Conservation (phyloP, 306 rosid genomes). For the Vicia faba region DNA sequence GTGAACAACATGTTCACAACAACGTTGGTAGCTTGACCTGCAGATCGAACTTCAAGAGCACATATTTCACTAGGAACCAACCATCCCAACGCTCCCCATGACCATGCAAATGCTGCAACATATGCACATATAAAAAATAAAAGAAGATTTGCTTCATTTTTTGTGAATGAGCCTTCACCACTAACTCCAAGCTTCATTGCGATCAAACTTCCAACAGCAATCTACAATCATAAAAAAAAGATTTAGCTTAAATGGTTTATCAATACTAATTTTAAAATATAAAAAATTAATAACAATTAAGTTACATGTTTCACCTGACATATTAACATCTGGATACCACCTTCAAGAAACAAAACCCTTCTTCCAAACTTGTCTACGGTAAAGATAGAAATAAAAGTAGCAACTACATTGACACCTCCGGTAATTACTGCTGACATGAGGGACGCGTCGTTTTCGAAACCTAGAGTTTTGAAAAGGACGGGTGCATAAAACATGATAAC, state of each 20-base stretch:
- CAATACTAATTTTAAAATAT: not conserved
- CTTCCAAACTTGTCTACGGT: not conserved
- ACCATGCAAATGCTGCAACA: not conserved
- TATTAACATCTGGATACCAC: not conserved
- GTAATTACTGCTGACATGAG: not conserved
- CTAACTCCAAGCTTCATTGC: not conserved
- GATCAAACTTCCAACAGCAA: not conserved
- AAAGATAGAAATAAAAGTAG: not conserved
- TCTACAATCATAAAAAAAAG: not conserved
- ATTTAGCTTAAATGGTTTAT: not conserved
- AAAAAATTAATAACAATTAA: not conserved
- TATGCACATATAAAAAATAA: not conserved
- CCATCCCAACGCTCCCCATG: not conserved
- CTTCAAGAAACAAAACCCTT: not conserved
- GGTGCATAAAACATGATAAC: not conserved
- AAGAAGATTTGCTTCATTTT: not conserved
- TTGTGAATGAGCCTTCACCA: not conserved
- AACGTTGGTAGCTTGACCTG: not conserved
- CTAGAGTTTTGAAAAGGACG: not conserved
- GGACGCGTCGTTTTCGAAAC: not conserved
- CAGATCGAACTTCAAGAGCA: not conserved
- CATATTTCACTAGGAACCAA: not conserved
- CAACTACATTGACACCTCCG: not conserved
- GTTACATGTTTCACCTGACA: not conserved
- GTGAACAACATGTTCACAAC: not conserved